Evolutionary conservation across 768 basidiomycete genomes (phyloP), one percentile per base, ranked within the genome.

Genomic region (Rhizopogon rudus): DNA sequence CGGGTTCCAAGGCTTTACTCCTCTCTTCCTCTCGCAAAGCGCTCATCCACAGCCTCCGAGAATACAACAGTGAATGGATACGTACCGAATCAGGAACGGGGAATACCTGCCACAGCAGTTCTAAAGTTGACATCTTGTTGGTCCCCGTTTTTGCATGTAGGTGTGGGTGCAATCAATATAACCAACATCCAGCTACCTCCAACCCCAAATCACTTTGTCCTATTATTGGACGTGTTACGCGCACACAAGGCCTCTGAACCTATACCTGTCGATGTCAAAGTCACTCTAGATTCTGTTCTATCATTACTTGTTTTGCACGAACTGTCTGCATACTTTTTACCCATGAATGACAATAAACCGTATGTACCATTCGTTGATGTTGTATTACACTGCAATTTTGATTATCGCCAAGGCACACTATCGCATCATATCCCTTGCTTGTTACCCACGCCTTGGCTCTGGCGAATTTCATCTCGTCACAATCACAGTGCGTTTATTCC

Each of bases 281-380:
- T 71, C 28, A 72, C 71, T 2, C 64, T 79, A 14, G 68, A 71
- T 12, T 60, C 62, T 37, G 60, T 74, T 1, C 83, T 84, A 4
- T 71, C 73, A 33, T 66, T 87, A n/a, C 59, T 88, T 22, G 73
- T 90, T 33, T 63, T 90, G 16, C 76, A 80, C 48, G 86, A 88
- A 57, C 75, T 77, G 0, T 87, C 86, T 3, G 62, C 71, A 6
- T 87, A 84, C 65, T 82, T 87, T 55, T 48, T 67, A 33, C 48
- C 60, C 12, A 61, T 60, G 43, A 56, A 56, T 44, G 59, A 63
- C 57, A 61, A 63, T 13, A 57, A 61, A 29, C 54, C 61, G 65
- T 67, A 56, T 63, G 63, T 61, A 31, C 31, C 49, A 50, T 33
- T 28, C 13, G 41, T 45, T 39, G 43, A 28, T 33, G n/a, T 29